Evolutionary conservation across 176 grass and related monocot genomes (phyloP).

Genomic region (Zizania latifolia): DNA sequence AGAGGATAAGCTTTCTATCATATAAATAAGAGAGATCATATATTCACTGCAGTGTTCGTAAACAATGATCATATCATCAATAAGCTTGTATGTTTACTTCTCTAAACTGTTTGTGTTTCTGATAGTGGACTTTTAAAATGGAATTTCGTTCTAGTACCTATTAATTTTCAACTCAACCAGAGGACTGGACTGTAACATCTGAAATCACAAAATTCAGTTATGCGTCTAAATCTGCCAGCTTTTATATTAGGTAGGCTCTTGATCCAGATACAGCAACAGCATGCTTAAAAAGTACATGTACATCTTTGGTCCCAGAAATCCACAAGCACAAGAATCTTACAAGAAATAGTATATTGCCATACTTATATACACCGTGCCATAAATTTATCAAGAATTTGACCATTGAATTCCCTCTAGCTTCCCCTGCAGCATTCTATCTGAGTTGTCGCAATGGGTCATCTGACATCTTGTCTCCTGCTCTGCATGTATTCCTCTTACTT

Average conservation of each 20-base stretch:
- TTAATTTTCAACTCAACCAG: not conserved
- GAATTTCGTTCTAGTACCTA: not conserved
- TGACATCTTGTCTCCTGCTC: too few relatives aligned
- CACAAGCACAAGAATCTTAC: not conserved
- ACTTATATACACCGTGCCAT: not conserved
- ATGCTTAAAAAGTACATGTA: not conserved
- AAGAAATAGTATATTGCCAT: not conserved
- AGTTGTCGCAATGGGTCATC: not conserved
- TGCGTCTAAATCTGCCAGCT: slow-evolving; percentile 25
- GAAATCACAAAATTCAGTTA: slow-evolving; percentile 25
- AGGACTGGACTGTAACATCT: not conserved
- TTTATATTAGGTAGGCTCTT: not conserved
- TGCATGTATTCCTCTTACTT: not conserved
- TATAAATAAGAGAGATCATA: not conserved
- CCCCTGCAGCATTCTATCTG: not conserved
- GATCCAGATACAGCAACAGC: not conserved
- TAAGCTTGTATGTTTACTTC: too few relatives aligned
- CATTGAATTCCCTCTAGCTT: not conserved
- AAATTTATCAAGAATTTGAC: not conserved
- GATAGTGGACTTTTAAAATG: not conserved
- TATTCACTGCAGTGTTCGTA: not conserved
- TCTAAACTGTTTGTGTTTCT: not conserved
- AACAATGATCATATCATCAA: not conserved
- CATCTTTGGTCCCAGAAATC: not conserved
- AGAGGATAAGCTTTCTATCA: not conserved